Evolutionary conservation across 2,329 filamentous ascomycete species (phyloP).

Genomic region (Tolypocladium guangdongense): DNA sequence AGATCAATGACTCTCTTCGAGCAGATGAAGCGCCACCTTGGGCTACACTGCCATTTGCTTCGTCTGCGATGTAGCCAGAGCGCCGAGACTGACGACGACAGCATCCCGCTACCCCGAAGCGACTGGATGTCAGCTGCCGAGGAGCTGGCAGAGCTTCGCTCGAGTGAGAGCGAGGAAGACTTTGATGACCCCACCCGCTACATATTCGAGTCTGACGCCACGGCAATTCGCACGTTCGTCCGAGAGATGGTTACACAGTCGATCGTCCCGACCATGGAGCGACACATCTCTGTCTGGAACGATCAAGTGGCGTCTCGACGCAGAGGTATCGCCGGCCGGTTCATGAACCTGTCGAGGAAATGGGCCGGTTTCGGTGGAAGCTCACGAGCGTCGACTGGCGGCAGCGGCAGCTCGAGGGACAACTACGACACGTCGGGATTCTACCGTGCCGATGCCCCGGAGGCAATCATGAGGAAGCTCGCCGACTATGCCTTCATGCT

Average conservation of each 20-base stretch:
- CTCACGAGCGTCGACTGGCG: constrained; percentile 48
- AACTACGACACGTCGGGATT: constrained; percentile 78
- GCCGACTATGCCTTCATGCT: constrained; percentile 97
- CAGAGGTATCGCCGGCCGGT: constrained; percentile 80
- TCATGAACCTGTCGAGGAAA: constrained; percentile 86
- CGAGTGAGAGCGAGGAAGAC: constrained; percentile 55
- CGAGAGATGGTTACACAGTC: constrained; percentile 94
- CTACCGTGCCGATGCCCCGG: constrained; percentile 73
- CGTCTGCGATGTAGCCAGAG: constrained; percentile 76
- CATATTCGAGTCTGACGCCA: constrained; percentile 86
- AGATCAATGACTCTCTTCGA: constrained; percentile 88
- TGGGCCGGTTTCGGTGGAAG: constrained; percentile 72
- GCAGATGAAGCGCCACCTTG: constrained; percentile 98
- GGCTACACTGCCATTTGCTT: constrained; percentile 86
- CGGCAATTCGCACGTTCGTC: constrained; percentile 78
- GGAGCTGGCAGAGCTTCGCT: constrained; percentile 64
- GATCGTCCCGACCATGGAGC: constrained; percentile 92
- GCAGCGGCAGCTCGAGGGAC: constrained; percentile 37
- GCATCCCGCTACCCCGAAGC: constrained; percentile 65
- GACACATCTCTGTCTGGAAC: constrained; percentile 85
- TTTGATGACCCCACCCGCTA: constrained; percentile 63
- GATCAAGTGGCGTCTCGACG: constrained; percentile 89
- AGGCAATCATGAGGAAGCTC: constrained; percentile 85
- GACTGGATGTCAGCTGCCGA: constrained; percentile 87
- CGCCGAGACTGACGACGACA: constrained; percentile 84